Percentiles rank a stretch among this genome's conserved stretches.
Conservation (phyloP, 768 basidiomycete genomes). For the Leccinum imitatum region DNA sequence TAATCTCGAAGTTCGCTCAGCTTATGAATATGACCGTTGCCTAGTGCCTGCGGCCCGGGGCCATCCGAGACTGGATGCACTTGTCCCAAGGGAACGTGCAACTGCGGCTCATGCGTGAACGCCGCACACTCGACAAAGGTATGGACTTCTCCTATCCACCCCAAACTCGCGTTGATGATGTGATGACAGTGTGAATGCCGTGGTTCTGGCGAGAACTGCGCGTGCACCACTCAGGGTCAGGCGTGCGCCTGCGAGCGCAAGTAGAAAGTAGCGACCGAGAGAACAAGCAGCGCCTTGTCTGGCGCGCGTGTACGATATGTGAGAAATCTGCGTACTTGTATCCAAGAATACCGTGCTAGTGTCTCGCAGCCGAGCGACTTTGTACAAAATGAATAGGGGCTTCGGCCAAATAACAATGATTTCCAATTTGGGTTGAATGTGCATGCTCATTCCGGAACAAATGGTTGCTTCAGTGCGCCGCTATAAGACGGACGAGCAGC, state of each 20-base stretch:
- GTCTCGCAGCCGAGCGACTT: conserved; percentile 6
- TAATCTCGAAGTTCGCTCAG: not conserved
- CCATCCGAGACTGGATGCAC: conserved; percentile 31
- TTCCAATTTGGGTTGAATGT: conserved; percentile 15
- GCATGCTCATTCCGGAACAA: not conserved
- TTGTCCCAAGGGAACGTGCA: conserved; percentile 32
- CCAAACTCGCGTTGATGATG: not conserved
- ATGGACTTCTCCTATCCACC: not conserved
- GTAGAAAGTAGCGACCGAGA: conserved; percentile 10
- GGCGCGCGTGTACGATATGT: conserved; percentile 4
- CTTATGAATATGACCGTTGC: not conserved
- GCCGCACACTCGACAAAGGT: conserved; percentile 28
- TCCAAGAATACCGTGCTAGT: not conserved
- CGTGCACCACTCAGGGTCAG: conserved; percentile 15
- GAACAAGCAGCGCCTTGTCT: conserved; percentile 11
- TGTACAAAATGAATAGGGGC: conserved; percentile 6
- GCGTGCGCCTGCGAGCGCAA: conserved; percentile 21
- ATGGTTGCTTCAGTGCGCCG: not conserved
- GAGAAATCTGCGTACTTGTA: not conserved
- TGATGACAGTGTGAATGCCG: conserved; percentile 21
- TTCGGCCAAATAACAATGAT: not conserved
- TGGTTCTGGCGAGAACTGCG: conserved; percentile 19
- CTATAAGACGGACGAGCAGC: conserved; percentile 7
- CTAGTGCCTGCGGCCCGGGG: conserved; percentile 33
- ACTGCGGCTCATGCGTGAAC: conserved; percentile 33